A percentile compares a stretch with the other conserved stretches of the same genome.
Evolutionary conservation across 352 stramenopile genomes (phyloP).

Genomic region (Pythium inflatum): DNA sequence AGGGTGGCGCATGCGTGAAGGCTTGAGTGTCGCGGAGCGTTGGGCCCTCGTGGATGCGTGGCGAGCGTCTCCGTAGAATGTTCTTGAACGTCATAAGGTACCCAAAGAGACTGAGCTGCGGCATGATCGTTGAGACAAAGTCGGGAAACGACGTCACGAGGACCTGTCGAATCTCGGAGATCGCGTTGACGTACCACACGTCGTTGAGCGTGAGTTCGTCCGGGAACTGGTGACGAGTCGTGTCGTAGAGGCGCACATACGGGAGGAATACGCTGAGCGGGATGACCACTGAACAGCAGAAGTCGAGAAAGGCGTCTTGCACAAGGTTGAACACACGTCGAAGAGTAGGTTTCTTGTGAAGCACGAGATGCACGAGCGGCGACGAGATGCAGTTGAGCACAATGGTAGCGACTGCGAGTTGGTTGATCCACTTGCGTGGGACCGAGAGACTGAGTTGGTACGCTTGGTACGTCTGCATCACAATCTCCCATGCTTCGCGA

Average conservation of each 20-base stretch:
- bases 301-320: neutral
- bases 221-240: neutral
- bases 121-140: constrained; percentile 20
- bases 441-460: constrained; percentile 17
- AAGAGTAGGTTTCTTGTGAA: neutral
- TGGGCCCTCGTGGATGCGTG: neutral
- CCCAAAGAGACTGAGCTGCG: constrained; percentile 12
- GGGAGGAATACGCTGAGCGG: neutral
- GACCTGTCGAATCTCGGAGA: constrained; percentile 26
- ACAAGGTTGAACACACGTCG: neutral
- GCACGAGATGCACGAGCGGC: constrained; percentile 13
- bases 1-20: too few relatives aligned
- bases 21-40: too few relatives aligned
- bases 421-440: constrained; percentile 19
- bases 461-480: constrained; percentile 23
- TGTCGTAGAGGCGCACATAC: neutral
- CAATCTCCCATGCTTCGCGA: constrained; percentile 25
- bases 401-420: constrained; percentile 5
- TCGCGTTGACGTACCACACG: constrained; percentile 18
- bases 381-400: constrained; percentile 25
- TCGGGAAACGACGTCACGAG: constrained; percentile 30
- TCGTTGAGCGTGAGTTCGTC: neutral
- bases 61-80: neutral
- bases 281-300: constrained; percentile 15
- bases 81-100: constrained; percentile 24